Conservation (phyloP, 306 rosid genomes). For the Begonia masoniana region DNA sequence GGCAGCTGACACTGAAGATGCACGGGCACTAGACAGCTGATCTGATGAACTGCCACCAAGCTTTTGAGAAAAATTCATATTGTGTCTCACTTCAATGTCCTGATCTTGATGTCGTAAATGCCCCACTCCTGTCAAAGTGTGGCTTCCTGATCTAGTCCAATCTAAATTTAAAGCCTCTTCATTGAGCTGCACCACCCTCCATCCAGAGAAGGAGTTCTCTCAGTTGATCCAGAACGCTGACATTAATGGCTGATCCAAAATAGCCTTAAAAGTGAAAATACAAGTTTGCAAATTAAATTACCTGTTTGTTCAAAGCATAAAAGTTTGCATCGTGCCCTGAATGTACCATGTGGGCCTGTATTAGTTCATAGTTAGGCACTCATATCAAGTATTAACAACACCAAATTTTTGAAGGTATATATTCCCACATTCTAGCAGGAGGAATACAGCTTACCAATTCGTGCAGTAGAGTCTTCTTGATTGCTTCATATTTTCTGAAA, state of each 20-base stretch:
- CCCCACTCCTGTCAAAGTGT: slow-evolving; percentile 50
- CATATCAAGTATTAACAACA: background rate
- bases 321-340: slow-evolving; percentile 82
- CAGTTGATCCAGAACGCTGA: no score
- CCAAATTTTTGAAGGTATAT: no score
- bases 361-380: slow-evolving; percentile 1
- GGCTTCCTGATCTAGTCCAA: slow-evolving; percentile 80
- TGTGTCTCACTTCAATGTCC: slow-evolving; percentile 21
- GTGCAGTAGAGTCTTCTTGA: slow-evolving; percentile 90
- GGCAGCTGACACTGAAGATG: slow-evolving; percentile 78
- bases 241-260: no score
- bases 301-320: slow-evolving; percentile 80
- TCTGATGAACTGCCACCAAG: slow-evolving; percentile 59
- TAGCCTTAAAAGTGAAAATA: no score
- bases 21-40: slow-evolving; percentile 44
- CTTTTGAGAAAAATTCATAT: slow-evolving; percentile 35
- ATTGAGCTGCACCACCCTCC: slow-evolving; percentile 40
- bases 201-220: no score
- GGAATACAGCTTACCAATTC: slow-evolving; percentile 63
- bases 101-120: slow-evolving; percentile 35
- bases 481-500: slow-evolving; percentile 72
- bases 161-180: slow-evolving; percentile 81
- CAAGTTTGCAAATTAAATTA: slow-evolving; percentile 2
- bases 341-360: slow-evolving; percentile 87
- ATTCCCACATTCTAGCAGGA: background rate